Evolutionary conservation across 1,139 yeast genomes (phyloP), one percentile per base, ranked within the genome.

Genomic region (Taphrina betulina): DNA sequence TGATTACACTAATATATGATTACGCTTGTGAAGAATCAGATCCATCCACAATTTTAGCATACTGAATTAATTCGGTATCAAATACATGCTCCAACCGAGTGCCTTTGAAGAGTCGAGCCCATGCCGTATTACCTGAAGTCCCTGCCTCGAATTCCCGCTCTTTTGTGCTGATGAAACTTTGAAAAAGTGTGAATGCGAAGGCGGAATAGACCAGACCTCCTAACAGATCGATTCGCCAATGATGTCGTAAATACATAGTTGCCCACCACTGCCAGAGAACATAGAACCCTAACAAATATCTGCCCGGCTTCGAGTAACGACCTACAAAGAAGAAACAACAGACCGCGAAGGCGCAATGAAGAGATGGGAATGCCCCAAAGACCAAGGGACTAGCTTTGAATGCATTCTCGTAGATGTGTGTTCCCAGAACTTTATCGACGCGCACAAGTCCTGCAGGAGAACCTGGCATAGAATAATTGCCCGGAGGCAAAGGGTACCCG

Each of bases 291-390:
- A 56, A 38, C 19, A 45, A 24, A 24, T 42, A 42, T 3, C 55
- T 40, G 55, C 73, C 62, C 56, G 75, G 71, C 17, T n/a, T 16
- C 58, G 71, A 62, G 59, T 72, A 71, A 58, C 73, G 69, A 56
- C 74, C 63, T 57, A 78, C 66, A 63, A 77, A 76, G 59, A 78
- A 69, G 61, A 77, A 75, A 44, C 78, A 76, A 65, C 78, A 77
- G 57, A 77, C 75, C 1, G 83, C 83, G 76, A 80, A 79, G 23
- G 83, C 83, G 5, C 83, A 78, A 68, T 90, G 97, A 66, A 90
- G 76, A 2, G 96, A 89, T 2, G 98, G 98, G 74, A 92, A 89
- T 0, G 98, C 98, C 42, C 98, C 98, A 72, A 92, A 92, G 40
- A 92, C 90, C 58, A 90, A 85, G 1, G 98, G 96, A 2, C 96